Evolutionary conservation across 2,329 filamentous ascomycete genomes (phyloP), one percentile per base, ranked within the genome.

Genomic region (Claviceps monticola): DNA sequence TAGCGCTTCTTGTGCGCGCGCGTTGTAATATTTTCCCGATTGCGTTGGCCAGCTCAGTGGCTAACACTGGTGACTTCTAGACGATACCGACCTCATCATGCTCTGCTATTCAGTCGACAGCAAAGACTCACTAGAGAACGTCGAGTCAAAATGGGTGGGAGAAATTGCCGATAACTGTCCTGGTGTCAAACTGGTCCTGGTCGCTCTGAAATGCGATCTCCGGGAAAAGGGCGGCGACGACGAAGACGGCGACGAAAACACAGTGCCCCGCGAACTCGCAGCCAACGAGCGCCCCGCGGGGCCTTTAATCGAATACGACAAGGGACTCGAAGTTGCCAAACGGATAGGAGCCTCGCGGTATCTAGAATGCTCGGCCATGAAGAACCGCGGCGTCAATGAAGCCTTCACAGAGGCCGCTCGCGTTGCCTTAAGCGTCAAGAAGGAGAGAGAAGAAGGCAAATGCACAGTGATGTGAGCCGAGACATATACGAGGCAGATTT

Each of bases 91-190:
- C 65, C 83, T 94, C 45, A 95, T 98, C 62, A 96, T 98, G 86
- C 86, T 98, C 60, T 98, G 93, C 75, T 98, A 97, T 72, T 93
- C 87, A 61, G 87, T 97, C 66, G 93, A 98, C 70, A 95, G 88
- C 66, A 88, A 86, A 59, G 90, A 96, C 68, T 96, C 90, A 3
- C 81, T 98, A 55, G 93, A 98, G 69, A 98, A 98, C 78, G 89
- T 98, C 55, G 89, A 95, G 68, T 91, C 88, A 60, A 98, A 98
- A 72, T 98, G 93, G 93, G 88, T 96, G 5, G 86, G 88, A 56
- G 93, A 98, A 70, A 98, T 98, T 59, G 87, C 90, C 56, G 93
- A 98, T 71, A 96, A 98, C 71, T 97, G 93, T 70, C 88, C 89
- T 1, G 88, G 86, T 53, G 93, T 96, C 57, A 95, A 94, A 69